Percentiles rank a stretch among this genome's conserved stretches.
These are phyloP conservation scores for Lenzites betulinus DNA, from an alignment of 768 basidiomycete species.

Conservation along the genomic window DNA sequence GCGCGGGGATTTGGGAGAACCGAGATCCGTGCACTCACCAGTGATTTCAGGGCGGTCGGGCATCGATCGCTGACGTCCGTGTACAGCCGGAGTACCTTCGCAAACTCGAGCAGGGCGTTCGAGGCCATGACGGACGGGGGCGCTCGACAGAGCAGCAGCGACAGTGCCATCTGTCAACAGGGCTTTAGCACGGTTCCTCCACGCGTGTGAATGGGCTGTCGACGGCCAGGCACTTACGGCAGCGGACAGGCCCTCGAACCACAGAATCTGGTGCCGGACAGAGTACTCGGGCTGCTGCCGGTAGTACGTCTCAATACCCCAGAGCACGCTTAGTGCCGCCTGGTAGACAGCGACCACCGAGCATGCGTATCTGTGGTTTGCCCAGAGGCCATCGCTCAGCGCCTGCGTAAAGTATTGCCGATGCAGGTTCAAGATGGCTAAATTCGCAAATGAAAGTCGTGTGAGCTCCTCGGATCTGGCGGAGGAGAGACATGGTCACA, in stretches of 20 bases:
- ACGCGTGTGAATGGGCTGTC: background rate
- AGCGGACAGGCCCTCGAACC: conserved; percentile 75
- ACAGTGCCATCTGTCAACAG: conserved; percentile 53
- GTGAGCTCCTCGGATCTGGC: conserved; percentile 1
- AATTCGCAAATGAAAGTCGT: background rate
- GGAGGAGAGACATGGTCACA: conserved; percentile 11
- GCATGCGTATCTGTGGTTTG: conserved; percentile 63
- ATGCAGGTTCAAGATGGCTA: conserved; percentile 69
- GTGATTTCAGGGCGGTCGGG: conserved; percentile 58
- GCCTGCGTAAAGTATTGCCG: conserved; percentile 68
- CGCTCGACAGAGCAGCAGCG: conserved; percentile 62
- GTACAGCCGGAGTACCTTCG: conserved; percentile 59
- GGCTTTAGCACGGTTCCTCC: background rate
- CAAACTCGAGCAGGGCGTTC: conserved; percentile 62
- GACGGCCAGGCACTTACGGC: conserved; percentile 49
- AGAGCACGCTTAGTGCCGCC: conserved; percentile 57
- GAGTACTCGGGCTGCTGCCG: conserved; percentile 60
- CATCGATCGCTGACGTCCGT: conserved; percentile 57
- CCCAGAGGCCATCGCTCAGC: conserved; percentile 59
- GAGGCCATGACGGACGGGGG: conserved; percentile 59
- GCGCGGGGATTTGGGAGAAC: background rate
- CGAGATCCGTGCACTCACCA: conserved; percentile 42
- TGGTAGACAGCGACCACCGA: conserved; percentile 73
- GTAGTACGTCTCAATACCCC: conserved; percentile 56
- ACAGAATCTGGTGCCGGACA: conserved; percentile 68